Percentiles rank a stretch among this genome's conserved stretches.
Evolutionary conservation across 140 eudicot genomes (phyloP).

Genomic region (Oenanthe javanica): DNA sequence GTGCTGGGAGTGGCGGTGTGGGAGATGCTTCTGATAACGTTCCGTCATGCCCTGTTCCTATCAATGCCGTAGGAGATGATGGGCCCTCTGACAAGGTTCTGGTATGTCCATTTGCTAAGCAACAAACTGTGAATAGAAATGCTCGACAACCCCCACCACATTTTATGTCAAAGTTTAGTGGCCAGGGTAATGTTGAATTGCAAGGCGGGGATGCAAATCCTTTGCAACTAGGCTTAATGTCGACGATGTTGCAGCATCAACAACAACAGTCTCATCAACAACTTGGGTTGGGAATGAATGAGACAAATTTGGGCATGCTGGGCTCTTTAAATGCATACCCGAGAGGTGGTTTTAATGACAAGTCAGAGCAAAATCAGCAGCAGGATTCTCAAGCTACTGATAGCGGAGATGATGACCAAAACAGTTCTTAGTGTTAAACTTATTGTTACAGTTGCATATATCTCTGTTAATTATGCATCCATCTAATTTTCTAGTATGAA

Average conservation of each 20-base stretch:
- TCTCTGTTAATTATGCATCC: not conserved
- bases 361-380: constrained; percentile 47
- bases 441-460: not conserved
- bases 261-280: constrained; percentile 50
- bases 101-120: constrained; percentile 53
- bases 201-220: constrained; percentile 48
- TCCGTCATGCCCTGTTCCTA: constrained; percentile 55
- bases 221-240: constrained; percentile 56
- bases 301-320: constrained; percentile 70
- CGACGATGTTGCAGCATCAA: constrained; percentile 19
- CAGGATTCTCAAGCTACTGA: constrained; percentile 43
- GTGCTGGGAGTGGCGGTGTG: constrained; percentile 13
- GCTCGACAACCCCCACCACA: constrained; percentile 51
- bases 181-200: constrained; percentile 36
- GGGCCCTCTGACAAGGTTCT: constrained; percentile 25
- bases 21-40: constrained; percentile 26
- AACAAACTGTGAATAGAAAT: constrained; percentile 26
- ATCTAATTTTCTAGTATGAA: not conserved
- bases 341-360: constrained; percentile 55
- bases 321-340: constrained; percentile 67
- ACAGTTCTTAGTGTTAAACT: constrained; percentile 41
- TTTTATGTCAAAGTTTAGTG: constrained; percentile 52
- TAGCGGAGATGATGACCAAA: constrained; percentile 71
- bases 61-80: constrained; percentile 28
- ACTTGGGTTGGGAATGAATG: constrained; percentile 67